phyloP scores from a whole-genome alignment of 2,329 filamentous ascomycete genomes.

The Nannizziopsis arthrosporioides region DNA sequence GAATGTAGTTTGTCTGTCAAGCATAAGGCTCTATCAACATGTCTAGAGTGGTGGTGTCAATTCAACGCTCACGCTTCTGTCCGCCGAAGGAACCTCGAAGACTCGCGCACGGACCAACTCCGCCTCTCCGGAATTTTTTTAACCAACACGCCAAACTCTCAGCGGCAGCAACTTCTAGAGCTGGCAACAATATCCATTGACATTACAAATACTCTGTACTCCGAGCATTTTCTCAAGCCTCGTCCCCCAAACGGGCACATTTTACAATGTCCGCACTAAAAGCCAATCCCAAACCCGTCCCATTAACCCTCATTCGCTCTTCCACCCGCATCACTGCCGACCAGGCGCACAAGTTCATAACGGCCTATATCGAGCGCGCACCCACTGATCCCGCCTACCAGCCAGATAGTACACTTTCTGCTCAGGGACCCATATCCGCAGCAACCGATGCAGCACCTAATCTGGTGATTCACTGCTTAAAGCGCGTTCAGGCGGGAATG shows the following conservation, averaged over 20 bases:
- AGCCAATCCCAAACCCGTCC: slow-evolving; percentile 27
- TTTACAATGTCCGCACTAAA: slow-evolving; percentile 25
- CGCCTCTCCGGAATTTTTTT: neutral
- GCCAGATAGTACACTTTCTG: slow-evolving; percentile 35
- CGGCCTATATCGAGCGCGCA: slow-evolving; percentile 34
- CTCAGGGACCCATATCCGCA: slow-evolving; percentile 33
- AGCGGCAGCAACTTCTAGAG: too few relatives aligned
- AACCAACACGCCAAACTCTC: neutral
- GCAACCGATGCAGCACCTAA: slow-evolving; percentile 33
- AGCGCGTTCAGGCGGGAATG: slow-evolving; percentile 35
- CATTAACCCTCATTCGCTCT: slow-evolving; percentile 29
- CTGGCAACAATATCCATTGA: too few relatives aligned
- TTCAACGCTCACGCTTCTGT: too few relatives aligned
- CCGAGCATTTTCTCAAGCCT: too few relatives aligned
- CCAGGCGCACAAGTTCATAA: slow-evolving; percentile 32
- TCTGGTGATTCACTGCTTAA: slow-evolving; percentile 35
- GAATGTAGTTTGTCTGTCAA: too few relatives aligned
- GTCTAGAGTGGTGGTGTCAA: too few relatives aligned
- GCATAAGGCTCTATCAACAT: too few relatives aligned
- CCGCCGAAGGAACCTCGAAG: neutral
- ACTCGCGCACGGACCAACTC: slow-evolving; percentile 7
- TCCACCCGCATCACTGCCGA: slow-evolving; percentile 29
- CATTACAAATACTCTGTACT: too few relatives aligned
- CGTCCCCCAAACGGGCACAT: slow-evolving; percentile 1
- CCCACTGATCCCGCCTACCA: slow-evolving; percentile 33